phyloP scores from a whole-genome alignment of 164 flowering plant species.

The Hamamelis virginiana region DNA sequence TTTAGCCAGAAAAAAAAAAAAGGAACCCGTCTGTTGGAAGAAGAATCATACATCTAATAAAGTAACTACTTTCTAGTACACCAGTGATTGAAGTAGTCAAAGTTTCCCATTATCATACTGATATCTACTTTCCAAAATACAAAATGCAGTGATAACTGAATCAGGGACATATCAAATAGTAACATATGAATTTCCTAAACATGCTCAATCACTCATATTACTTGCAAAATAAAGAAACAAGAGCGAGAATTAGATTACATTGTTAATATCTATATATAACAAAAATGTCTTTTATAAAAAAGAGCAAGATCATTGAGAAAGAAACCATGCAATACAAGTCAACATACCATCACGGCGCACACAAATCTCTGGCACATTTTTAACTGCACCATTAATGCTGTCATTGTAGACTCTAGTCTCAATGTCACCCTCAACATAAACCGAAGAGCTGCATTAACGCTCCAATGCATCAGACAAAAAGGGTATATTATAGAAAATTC shows the following conservation, averaged over 20 bases:
- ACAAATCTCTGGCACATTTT: conserved; percentile 85
- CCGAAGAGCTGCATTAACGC: conserved; percentile 68
- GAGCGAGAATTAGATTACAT: neutral
- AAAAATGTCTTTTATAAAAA: neutral
- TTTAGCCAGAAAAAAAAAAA: too few relatives aligned
- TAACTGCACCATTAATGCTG: conserved; percentile 77
- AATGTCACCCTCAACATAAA: conserved; percentile 95
- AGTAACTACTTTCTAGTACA: too few relatives aligned
- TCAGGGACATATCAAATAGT: neutral
- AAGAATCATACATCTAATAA: too few relatives aligned
- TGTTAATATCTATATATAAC: too few relatives aligned
- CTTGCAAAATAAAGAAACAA: neutral
- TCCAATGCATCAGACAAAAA: conserved; percentile 11
- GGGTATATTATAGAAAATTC: neutral
- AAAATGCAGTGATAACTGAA: too few relatives aligned
- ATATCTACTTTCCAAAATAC: too few relatives aligned
- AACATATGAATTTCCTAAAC: neutral
- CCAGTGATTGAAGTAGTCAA: too few relatives aligned
- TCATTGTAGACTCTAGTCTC: conserved; percentile 92
- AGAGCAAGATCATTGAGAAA: neutral
- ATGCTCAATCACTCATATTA: neutral
- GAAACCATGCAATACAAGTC: neutral
- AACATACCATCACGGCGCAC: conserved; percentile 84
- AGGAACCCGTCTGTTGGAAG: too few relatives aligned
- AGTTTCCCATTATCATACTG: too few relatives aligned